Evolutionary conservation across 768 basidiomycete species (phyloP).

Genomic region (Pholiota molesta): DNA sequence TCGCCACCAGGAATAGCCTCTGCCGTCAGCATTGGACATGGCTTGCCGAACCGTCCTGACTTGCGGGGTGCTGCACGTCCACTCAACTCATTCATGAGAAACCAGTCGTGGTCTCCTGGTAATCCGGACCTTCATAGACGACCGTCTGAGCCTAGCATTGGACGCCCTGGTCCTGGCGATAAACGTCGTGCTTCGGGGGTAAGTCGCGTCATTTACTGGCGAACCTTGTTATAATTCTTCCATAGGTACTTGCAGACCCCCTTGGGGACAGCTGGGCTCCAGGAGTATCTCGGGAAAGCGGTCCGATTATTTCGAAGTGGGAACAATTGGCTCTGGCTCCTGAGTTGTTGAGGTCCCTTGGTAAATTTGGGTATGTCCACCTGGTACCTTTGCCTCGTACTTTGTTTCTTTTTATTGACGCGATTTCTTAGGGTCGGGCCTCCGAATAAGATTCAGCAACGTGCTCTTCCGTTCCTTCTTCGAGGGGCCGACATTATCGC

Average conservation of each 20-base stretch:
- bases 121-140: conserved; percentile 75
- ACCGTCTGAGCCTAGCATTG: conserved; percentile 44
- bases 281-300: conserved; percentile 64
- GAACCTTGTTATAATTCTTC: not conserved
- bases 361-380: conserved; percentile 84
- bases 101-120: conserved; percentile 73
- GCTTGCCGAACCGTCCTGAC: conserved; percentile 67
- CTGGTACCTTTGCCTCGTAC: not conserved
- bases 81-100: conserved; percentile 74
- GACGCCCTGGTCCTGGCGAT: conserved; percentile 53
- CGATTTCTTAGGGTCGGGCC: conserved; percentile 76
- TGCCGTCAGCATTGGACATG: conserved; percentile 50
- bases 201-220: conserved; percentile 29
- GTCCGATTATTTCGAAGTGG: conserved; percentile 92
- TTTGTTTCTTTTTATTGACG: not conserved
- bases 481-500: conserved; percentile 96
- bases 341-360: conserved; percentile 85
- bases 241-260: conserved; percentile 39
- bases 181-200: conserved; percentile 73
- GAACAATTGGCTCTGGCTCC: conserved; percentile 87
- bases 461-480: conserved; percentile 93
- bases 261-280: conserved; percentile 59
- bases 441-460: conserved; percentile 98
- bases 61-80: conserved; percentile 60
- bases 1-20: conserved; percentile 43